These are phyloP conservation scores for Turnera subulata DNA, from an alignment of 345 rosid species.

Conservation along the genomic window DNA sequence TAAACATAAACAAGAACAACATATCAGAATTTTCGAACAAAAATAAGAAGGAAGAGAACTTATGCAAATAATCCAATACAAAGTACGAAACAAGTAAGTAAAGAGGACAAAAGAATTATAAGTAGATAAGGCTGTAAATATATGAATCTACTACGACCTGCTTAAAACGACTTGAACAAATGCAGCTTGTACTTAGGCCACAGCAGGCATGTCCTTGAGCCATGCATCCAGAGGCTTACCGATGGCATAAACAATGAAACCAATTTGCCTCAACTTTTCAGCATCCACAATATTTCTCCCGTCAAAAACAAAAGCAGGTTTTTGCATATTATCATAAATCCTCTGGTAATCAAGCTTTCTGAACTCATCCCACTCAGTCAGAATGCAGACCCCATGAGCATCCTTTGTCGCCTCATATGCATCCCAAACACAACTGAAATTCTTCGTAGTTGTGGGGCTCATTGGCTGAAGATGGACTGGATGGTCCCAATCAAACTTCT, in stretches of 20 bases:
- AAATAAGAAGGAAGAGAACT: conserved; percentile 5
- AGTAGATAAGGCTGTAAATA: conserved; percentile 6
- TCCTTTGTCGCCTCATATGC: conserved; percentile 24
- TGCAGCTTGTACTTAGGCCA: conserved; percentile 10
- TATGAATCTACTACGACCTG: conserved; percentile 14
- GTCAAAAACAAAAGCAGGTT: conserved; percentile 28
- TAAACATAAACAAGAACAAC: conserved; percentile 16
- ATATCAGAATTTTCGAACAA: conserved; percentile 18
- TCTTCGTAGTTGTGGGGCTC: conserved; percentile 17
- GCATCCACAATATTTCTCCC: conserved; percentile 22
- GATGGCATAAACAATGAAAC: conserved; percentile 23
- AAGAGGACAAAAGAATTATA: neutral
- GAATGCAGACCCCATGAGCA: conserved; percentile 24
- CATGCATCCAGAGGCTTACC: conserved; percentile 28
- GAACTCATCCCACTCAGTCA: conserved; percentile 33
- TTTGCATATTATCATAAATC: conserved; percentile 26
- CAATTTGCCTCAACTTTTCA: conserved; percentile 24
- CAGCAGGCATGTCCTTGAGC: conserved; percentile 29
- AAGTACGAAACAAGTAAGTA: conserved; percentile 5
- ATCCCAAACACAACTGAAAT: conserved; percentile 18
- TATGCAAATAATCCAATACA: conserved; percentile 9
- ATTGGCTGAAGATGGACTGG: conserved; percentile 24
- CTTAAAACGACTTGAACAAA: neutral
- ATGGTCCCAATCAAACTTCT: conserved; percentile 27
- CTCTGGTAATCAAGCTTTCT: conserved; percentile 26